Evolutionary conservation across 1,284 basidiomycete genomes (phyloP).

Genomic region (Microbotryum intermedium): DNA sequence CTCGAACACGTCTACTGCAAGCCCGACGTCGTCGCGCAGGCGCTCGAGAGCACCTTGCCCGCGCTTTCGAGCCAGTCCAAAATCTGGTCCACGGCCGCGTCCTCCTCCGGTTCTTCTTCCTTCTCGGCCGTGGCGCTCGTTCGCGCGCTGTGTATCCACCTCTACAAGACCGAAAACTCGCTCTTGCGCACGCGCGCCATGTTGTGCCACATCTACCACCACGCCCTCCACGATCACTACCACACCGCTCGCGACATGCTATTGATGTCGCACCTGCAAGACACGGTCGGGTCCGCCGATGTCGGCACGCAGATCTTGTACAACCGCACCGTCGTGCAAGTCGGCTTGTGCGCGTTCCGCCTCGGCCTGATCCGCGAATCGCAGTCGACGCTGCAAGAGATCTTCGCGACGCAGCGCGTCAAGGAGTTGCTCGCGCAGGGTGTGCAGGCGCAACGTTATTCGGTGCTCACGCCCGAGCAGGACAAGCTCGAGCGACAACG

Average conservation of each 20-base stretch:
- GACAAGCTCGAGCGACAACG: conserved; percentile 93
- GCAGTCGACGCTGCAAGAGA: conserved; percentile 86
- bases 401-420: conserved; percentile 86
- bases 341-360: conserved; percentile 94
- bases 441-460: conserved; percentile 85
- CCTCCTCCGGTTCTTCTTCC: conserved; percentile 48
- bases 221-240: conserved; percentile 93
- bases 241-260: conserved; percentile 96
- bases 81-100: conserved; percentile 34
- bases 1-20: conserved; percentile 98
- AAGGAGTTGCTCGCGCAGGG: conserved; percentile 97
- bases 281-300: conserved; percentile 89
- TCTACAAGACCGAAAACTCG: conserved; percentile 86
- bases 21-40: conserved; percentile 88
- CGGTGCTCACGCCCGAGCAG: conserved; percentile 74
- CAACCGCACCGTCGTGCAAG: conserved; percentile 94
- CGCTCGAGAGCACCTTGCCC: conserved; percentile 63
- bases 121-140: conserved; percentile 64
- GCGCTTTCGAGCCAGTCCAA: conserved; percentile 30
- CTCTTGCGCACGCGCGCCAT: conserved; percentile 85
- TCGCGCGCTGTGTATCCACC: conserved; percentile 78
- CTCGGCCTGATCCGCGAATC: conserved; percentile 89
- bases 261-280: conserved; percentile 97
- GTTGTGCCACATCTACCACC: conserved; percentile 95
- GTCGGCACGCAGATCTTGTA: conserved; percentile 96